These are phyloP conservation scores for Hemileccinum impolitum DNA, from an alignment of 768 basidiomycete species.

Conservation along the genomic window DNA sequence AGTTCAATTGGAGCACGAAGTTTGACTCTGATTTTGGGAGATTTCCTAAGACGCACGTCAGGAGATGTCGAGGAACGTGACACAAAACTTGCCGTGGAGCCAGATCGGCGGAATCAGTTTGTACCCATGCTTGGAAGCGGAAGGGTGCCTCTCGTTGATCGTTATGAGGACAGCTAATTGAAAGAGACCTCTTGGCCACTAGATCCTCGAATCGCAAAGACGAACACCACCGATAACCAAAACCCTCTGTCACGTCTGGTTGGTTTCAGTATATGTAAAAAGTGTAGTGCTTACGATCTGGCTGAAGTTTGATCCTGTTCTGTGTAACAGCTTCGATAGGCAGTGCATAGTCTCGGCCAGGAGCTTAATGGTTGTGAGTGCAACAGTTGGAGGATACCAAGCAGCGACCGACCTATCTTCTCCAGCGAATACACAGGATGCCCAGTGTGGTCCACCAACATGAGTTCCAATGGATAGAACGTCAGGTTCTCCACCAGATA, in stretches of 20 bases:
- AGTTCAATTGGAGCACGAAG: slow-evolving; percentile 92
- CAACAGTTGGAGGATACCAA: neutral
- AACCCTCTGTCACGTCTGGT: slow-evolving; percentile 63
- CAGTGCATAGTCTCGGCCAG: slow-evolving; percentile 83
- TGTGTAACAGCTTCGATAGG: slow-evolving; percentile 88
- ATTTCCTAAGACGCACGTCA: slow-evolving; percentile 49
- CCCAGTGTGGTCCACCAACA: slow-evolving; percentile 80
- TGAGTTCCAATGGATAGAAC: slow-evolving; percentile 87
- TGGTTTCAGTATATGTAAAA: neutral
- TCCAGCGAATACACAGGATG: slow-evolving; percentile 78
- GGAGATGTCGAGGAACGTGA: neutral
- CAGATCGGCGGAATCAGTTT: slow-evolving; percentile 63
- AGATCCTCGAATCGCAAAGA: slow-evolving; percentile 91
- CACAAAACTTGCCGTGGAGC: slow-evolving; percentile 45
- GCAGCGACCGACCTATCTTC: slow-evolving; percentile 61
- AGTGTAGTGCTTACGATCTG: slow-evolving; percentile 67
- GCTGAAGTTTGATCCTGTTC: slow-evolving; percentile 80
- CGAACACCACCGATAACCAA: slow-evolving; percentile 92
- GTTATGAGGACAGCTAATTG: slow-evolving; percentile 81
- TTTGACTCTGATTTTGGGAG: slow-evolving; percentile 80
- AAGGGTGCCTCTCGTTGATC: slow-evolving; percentile 84
- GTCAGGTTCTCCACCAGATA: slow-evolving; percentile 90
- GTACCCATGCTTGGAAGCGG: slow-evolving; percentile 89
- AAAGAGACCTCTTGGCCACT: slow-evolving; percentile 61
- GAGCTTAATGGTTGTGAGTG: slow-evolving; percentile 72